Conservation (phyloP, 805 yeast species). For the Ogataea pilisensis region DNA sequence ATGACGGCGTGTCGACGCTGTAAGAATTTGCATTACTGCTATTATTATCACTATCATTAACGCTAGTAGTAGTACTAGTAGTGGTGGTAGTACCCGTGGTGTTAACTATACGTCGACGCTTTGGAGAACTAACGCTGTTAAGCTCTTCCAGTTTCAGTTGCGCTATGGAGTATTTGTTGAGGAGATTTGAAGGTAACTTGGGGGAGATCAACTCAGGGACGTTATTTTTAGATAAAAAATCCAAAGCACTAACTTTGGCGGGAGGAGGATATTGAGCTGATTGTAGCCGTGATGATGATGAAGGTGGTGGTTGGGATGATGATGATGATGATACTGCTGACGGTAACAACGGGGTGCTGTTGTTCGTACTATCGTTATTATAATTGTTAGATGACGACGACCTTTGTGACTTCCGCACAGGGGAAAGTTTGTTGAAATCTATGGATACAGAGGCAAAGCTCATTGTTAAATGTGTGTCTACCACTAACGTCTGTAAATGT, state of each 20-base stretch:
- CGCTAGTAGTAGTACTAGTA: too few relatives aligned
- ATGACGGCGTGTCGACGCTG: too few relatives aligned
- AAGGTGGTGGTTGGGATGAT: not conserved
- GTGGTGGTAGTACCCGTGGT: too few relatives aligned
- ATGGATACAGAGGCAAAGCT: slow-evolving; percentile 1
- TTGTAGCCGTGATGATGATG: not conserved
- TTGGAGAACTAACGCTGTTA: too few relatives aligned
- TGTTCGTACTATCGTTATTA: not conserved
- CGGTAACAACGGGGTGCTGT: too few relatives aligned
- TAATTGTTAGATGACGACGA: not conserved
- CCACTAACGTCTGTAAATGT: too few relatives aligned
- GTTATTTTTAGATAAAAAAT: slow-evolving; percentile 6
- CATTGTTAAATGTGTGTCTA: too few relatives aligned
- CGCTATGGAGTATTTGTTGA: slow-evolving; percentile 11
- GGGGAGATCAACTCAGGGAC: slow-evolving; percentile 20
- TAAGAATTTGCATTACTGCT: too few relatives aligned
- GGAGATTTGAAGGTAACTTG: slow-evolving; percentile 12
- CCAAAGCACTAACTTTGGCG: slow-evolving; percentile 1
- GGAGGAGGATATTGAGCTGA: slow-evolving; percentile 2
- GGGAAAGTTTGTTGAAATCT: slow-evolving; percentile 5
- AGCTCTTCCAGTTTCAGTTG: slow-evolving; percentile 18
- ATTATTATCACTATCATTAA: too few relatives aligned
- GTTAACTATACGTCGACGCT: too few relatives aligned
- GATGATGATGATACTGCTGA: too few relatives aligned
- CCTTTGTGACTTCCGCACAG: slow-evolving; percentile 4